phyloP scores from a whole-genome alignment of 2,329 filamentous ascomycete genomes.

The Penicillium hordei region DNA sequence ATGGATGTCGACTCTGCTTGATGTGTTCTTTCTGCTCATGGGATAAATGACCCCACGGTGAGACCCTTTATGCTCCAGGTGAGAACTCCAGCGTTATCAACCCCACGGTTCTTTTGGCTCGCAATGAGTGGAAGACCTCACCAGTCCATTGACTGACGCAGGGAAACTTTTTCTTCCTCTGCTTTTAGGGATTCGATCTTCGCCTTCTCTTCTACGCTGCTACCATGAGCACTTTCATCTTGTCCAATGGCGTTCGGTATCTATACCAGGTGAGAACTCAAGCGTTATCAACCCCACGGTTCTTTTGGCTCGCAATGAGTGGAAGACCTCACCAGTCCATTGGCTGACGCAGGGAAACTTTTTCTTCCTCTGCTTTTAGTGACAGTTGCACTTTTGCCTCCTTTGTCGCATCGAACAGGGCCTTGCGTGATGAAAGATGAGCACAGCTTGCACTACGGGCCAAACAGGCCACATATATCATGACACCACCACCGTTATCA shows the following conservation, averaged over 20 bases:
- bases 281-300: not conserved
- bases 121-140: constrained; percentile 1
- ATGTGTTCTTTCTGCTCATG: not conserved
- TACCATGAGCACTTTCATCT: no score
- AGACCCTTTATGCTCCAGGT: not conserved
- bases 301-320: not conserved
- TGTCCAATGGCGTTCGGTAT: not conserved
- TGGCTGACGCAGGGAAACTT: not conserved
- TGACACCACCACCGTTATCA: no score
- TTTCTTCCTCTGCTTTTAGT: not conserved
- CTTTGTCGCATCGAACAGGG: not conserved
- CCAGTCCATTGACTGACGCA: constrained; percentile 1
- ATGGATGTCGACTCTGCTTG: not conserved
- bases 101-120: not conserved
- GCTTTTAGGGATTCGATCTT: not conserved
- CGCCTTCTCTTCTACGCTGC: not conserved
- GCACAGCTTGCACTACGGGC: not conserved
- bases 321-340: constrained; percentile 3
- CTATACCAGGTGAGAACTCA: constrained; percentile 2
- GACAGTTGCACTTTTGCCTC: not conserved
- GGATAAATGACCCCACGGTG: not conserved
- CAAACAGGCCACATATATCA: not conserved
- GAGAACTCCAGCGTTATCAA: not conserved
- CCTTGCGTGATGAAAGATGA: not conserved
- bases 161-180: not conserved